Evolutionary conservation across 2,329 filamentous ascomycete species (phyloP).

Genomic region (Aureobasidium pullulans): DNA sequence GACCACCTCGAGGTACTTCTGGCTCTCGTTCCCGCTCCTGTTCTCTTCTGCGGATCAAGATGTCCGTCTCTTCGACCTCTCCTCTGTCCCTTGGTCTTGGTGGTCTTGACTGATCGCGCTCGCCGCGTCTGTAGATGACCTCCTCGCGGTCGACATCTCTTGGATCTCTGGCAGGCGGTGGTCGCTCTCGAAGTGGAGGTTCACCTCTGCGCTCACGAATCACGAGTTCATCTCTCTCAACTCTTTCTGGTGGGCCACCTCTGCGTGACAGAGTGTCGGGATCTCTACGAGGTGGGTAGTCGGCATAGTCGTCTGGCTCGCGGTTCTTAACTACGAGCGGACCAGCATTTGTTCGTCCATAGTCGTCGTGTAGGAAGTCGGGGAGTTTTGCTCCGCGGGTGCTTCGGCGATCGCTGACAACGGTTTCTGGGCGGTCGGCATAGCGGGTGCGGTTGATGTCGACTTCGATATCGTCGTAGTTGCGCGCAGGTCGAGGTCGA

Average conservation of each 20-base stretch:
- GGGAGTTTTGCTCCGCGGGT: constrained; percentile 37
- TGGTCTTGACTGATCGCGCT: constrained; percentile 25
- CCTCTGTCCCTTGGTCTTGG: constrained; percentile 14
- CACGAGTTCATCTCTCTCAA: constrained; percentile 37
- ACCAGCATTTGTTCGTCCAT: constrained; percentile 38
- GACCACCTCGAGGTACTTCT: constrained; percentile 8
- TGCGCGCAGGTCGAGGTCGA: constrained; percentile 31
- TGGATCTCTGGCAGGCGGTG: constrained; percentile 17
- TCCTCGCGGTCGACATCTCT: constrained; percentile 20
- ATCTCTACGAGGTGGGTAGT: constrained; percentile 7
- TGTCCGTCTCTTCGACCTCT: constrained; percentile 15
- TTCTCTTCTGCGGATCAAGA: constrained; percentile 20
- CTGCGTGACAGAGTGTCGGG: constrained; percentile 11
- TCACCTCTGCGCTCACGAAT: constrained; percentile 27
- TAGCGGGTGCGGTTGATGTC: constrained; percentile 33
- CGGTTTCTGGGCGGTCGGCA: constrained; percentile 21
- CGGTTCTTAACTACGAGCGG: constrained; percentile 39
- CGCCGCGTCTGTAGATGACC: constrained; percentile 18
- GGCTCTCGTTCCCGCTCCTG: constrained; percentile 13
- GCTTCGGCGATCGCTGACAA: constrained; percentile 25
- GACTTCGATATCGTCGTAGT: constrained; percentile 44
- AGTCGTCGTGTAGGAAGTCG: constrained; percentile 45
- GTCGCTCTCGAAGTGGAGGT: constrained; percentile 16
- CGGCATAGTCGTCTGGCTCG: constrained; percentile 31
- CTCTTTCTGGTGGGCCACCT: constrained; percentile 20